phyloP scores from a whole-genome alignment of 345 rosid species.

The Erodium maritimum region DNA sequence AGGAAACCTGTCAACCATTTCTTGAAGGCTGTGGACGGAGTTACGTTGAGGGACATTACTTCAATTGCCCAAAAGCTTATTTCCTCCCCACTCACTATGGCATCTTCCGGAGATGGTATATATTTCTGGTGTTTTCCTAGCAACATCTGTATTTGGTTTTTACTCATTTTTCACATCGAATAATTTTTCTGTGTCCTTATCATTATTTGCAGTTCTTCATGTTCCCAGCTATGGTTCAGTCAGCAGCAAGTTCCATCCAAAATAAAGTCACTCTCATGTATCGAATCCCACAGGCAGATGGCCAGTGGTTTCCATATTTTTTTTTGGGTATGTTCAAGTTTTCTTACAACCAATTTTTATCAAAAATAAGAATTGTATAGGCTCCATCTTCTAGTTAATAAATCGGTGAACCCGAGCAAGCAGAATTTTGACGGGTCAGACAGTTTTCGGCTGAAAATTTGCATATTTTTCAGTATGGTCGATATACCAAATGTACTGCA shows the following conservation, averaged over 20 bases:
- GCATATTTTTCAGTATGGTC: neutral
- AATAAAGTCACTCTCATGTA: conserved; percentile 8
- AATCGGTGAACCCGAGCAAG: conserved; percentile 9
- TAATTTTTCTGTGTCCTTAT: conserved; percentile 1
- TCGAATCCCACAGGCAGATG: conserved; percentile 5
- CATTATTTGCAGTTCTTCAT: conserved; percentile 26
- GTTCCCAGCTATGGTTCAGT: conserved; percentile 65
- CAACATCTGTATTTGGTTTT: neutral
- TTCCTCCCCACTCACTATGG: conserved; percentile 81
- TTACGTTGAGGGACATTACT: conserved; percentile 49
- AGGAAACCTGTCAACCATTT: conserved; percentile 76
- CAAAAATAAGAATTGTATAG: conserved; percentile 10
- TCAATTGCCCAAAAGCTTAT: conserved; percentile 40
- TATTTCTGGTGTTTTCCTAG: neutral
- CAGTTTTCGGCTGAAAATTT: neutral
- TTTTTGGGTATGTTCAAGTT: conserved; percentile 5
- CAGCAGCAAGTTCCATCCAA: conserved; percentile 41
- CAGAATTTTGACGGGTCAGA: neutral
- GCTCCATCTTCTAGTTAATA: conserved; percentile 12
- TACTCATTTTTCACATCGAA: neutral
- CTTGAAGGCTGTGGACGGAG: conserved; percentile 50
- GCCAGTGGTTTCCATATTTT: conserved; percentile 6
- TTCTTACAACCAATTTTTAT: conserved; percentile 3
- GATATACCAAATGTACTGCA: neutral
- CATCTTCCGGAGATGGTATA: conserved; percentile 90